phyloP scores from a whole-genome alignment of 1,284 basidiomycete genomes.

The Microstroma glucosiphilum region DNA sequence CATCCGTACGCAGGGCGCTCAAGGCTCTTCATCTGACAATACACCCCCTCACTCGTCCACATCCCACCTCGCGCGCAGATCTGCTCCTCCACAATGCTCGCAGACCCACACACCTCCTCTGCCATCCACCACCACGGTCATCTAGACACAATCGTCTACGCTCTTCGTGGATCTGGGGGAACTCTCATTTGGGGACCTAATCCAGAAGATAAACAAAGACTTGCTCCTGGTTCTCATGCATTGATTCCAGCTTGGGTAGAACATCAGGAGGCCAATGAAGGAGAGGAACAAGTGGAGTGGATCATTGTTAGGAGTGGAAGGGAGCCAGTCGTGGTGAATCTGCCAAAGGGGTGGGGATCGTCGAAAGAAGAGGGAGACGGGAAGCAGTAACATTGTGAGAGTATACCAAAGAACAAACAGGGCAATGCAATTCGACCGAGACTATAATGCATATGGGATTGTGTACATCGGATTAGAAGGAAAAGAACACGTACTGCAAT shows the following conservation, averaged over 20 bases:
- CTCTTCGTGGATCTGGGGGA: slow-evolving; percentile 6
- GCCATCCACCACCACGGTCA: slow-evolving; percentile 15
- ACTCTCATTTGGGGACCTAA: slow-evolving; percentile 11
- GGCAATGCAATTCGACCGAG: no score
- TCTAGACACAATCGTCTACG: slow-evolving; percentile 13
- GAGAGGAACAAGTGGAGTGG: slow-evolving; percentile 6
- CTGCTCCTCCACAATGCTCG: slow-evolving; percentile 11
- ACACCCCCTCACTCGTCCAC: neutral
- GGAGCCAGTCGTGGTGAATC: slow-evolving; percentile 5
- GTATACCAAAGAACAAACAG: no score
- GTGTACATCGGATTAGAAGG: no score
- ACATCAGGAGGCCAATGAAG: slow-evolving; percentile 4
- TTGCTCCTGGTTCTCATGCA: slow-evolving; percentile 8
- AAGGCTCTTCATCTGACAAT: no score
- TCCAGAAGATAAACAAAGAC: slow-evolving; percentile 1
- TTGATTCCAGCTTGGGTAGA: slow-evolving; percentile 14
- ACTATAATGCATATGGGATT: no score
- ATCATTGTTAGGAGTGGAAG: neutral
- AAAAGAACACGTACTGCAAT: no score
- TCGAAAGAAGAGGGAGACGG: neutral
- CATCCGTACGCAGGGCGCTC: no score
- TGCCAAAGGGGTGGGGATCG: slow-evolving; percentile 2
- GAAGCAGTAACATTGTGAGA: neutral
- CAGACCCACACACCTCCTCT: slow-evolving; percentile 12
- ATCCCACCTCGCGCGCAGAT: neutral